Base-by-base conservation (phyloP, 495 filamentous ascomycete genomes). In the Tuber microsphaerosporum region DNA sequence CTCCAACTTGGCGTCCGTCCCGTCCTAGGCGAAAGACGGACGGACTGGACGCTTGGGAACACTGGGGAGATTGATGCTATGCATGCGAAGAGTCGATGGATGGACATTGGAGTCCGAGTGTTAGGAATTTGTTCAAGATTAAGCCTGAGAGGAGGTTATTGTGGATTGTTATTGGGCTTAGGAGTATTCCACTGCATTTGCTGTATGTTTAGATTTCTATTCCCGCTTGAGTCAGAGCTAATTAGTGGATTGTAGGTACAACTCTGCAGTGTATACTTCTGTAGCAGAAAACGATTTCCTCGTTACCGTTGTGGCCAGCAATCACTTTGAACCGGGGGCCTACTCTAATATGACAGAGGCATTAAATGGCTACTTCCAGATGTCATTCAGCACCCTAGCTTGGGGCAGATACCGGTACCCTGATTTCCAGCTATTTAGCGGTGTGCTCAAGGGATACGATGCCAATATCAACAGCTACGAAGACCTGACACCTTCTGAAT, bases 41-140 rank as follows among this genome's bases (percentile, higher is more conserved):
- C n/a, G n/a, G n/a, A n/a, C n/a, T n/a, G n/a, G n/a, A n/a, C n/a
- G n/a, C n/a, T n/a, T n/a, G n/a, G n/a, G n/a, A n/a, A n/a, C n/a
- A n/a, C n/a, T n/a, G n/a, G n/a, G n/a, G 72, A 75, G 56, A 37
- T 76, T 31, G 72, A 74, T 70, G 70, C 9, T 7, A 72, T 72
- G 14, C 75, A 76, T 71, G 75, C 34, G n/a, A 71, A 68, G 44
- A 69, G 56, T 41, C 37, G 70, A 31, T 76, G 72, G 75, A 39
- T 76, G 39, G 72, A 74, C 37, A 72, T 76, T 46, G 75, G 75
- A 1, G 72, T 22, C 69, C 71, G n/a, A 74, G 75, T 37, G 41
- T 76, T 20, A 70, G 65, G 37, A 76, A 76, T 31, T 34, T 76
- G 19, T 17, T 34, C 14, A 74, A 44, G 45, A 74, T 76, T n/a